Evolutionary conservation across 768 basidiomycete genomes (phyloP).

Genomic region (Lactarius tabidus): DNA sequence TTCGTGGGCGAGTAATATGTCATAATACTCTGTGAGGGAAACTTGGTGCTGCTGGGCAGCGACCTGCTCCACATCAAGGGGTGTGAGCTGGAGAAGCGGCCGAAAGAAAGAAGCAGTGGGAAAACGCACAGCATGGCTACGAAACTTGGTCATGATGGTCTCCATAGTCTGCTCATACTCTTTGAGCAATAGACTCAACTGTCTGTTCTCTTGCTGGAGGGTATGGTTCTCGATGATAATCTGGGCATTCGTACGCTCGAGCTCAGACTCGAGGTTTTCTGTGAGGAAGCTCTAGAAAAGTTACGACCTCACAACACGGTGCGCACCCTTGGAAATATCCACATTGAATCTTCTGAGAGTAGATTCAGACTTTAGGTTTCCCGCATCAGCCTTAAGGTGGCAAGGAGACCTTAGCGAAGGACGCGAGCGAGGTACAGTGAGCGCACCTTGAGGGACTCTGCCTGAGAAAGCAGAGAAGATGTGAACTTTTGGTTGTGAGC

Average conservation of each 20-base stretch:
- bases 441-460: constrained; percentile 42
- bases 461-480: constrained; percentile 39
- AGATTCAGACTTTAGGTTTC: constrained; percentile 36
- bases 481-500: constrained; percentile 43
- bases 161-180: constrained; percentile 96
- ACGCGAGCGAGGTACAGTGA: neutral
- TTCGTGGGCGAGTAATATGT: constrained; percentile 72
- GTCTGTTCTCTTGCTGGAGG: constrained; percentile 91
- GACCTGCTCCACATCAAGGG: constrained; percentile 43
- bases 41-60: constrained; percentile 92
- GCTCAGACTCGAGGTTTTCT: constrained; percentile 92
- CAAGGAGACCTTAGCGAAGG: neutral
- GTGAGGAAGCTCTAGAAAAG: constrained; percentile 6
- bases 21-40: constrained; percentile 86
- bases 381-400: constrained; percentile 23
- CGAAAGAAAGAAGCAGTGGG: constrained; percentile 18
- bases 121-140: constrained; percentile 76
- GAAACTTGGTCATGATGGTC: constrained; percentile 94
- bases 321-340: constrained; percentile 40
- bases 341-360: constrained; percentile 43
- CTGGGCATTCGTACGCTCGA: constrained; percentile 86
- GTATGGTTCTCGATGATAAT: constrained; percentile 92
- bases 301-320: neutral
- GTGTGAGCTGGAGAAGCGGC: neutral
- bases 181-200: constrained; percentile 80